phyloP scores from a whole-genome alignment of 2,329 filamentous ascomycete species.

The Fusarium succisae region DNA sequence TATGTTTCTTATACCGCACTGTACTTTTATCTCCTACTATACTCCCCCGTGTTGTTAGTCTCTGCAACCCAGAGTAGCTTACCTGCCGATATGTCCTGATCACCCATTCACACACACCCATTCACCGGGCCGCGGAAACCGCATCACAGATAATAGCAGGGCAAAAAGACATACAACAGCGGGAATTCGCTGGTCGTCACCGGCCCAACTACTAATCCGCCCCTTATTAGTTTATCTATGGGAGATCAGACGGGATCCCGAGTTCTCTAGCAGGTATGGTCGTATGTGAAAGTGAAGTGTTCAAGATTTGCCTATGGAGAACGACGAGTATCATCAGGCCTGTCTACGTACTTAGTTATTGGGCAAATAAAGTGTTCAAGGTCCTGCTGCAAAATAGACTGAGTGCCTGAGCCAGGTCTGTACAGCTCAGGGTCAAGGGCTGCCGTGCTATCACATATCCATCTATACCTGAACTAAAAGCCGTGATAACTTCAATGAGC shows the following conservation, averaged over 20 bases:
- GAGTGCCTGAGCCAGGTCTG: neutral
- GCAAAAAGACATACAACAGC: conserved; percentile 10
- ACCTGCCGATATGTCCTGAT: neutral
- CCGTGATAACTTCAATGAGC: neutral
- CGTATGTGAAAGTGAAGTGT: neutral
- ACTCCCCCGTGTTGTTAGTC: neutral
- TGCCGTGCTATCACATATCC: neutral
- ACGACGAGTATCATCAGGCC: neutral
- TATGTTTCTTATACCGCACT: neutral
- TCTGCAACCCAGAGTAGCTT: neutral
- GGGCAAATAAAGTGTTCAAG: neutral
- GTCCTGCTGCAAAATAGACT: no score
- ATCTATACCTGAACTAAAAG: neutral
- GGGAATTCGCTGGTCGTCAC: neutral
- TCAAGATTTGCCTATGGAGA: neutral
- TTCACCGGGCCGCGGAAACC: neutral
- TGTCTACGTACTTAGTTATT: neutral
- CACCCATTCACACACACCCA: neutral
- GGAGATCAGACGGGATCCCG: conserved; percentile 5
- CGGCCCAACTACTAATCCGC: conserved; percentile 1
- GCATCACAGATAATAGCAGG: neutral
- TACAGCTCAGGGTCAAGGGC: neutral
- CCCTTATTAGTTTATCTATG: conserved; percentile 1
- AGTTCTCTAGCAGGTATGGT: conserved; percentile 1
- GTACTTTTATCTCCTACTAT: neutral